Evolutionary conservation across 352 stramenopile species (phyloP), one percentile per base, ranked within the genome.

Genomic region (Pythium biforme): DNA sequence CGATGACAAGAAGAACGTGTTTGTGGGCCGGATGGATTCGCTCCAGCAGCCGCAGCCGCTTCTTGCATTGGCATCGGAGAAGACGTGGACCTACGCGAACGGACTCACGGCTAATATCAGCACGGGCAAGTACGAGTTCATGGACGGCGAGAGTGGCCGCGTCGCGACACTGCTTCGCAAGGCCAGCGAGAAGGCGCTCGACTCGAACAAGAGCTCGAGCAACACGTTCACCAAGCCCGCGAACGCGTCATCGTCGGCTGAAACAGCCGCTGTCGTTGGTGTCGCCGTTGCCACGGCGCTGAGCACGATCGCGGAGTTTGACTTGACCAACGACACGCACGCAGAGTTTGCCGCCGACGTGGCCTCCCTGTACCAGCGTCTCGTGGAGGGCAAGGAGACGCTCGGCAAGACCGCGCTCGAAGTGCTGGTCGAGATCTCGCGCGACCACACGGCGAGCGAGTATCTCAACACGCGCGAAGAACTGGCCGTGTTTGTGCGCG

Each of bases 61-160:
- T 3, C 73, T 58, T 20, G 75, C 64, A 0, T n/a, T 58, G 14
- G 26, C 41, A 0, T 71, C 58, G 2, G 73, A 81, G 52, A 77
- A 81, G 63, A 77, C 72, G 3, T 85, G 71, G 68, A 60, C 27
- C 0, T 89, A 89, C 58, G 76, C 31, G 0, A 79, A 60, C 19
- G 73, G 66, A 14, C 54, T 89, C n/a, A 79, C 31, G 0, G 72
- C 68, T 22, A 76, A 89, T 47, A 11, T 81, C 2, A 63, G 57
- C 3, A 77, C 69, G 2, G 80, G 75, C 22, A 75, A 71, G 47
- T 89, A 89, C 64, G 73, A 85, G 34, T 87, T 87, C 54, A 25
- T 58, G 6, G 80, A 89, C 40, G 77, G 73, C 19, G 70, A 75
- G 11, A 49, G 55, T 0, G 76, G 77, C 8, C 34, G 48, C 4